Conservation (phyloP, 73 alveolate species). For the Effrenium voratum region DNA sequence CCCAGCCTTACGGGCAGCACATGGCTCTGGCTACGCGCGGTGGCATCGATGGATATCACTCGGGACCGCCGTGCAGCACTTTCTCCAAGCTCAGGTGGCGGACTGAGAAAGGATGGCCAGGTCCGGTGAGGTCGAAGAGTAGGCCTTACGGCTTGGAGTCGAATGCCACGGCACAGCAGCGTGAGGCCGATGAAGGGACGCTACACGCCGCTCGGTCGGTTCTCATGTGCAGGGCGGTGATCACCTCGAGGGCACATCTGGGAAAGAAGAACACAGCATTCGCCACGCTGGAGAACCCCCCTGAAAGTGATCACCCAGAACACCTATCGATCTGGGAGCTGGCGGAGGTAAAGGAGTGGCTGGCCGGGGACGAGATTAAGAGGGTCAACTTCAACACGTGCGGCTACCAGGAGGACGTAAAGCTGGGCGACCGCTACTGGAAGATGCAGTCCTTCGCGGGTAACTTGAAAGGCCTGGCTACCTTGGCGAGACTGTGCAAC, state of each 20-base stretch:
- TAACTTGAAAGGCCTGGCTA: background rate
- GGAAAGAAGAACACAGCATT: too few relatives aligned
- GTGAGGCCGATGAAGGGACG: background rate
- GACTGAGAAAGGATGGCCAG: background rate
- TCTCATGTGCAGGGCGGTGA: background rate
- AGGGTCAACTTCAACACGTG: background rate
- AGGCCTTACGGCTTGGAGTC: background rate
- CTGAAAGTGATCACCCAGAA: too few relatives aligned
- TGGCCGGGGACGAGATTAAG: too few relatives aligned
- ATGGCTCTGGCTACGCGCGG: background rate
- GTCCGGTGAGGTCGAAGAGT: background rate
- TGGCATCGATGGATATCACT: background rate
- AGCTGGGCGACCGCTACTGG: background rate
- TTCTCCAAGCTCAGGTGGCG: background rate
- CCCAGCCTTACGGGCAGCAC: background rate
- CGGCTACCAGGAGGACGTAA: background rate
- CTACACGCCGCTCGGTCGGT: background rate
- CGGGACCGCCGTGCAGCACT: constrained; percentile 9
- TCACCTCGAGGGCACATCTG: too few relatives aligned
- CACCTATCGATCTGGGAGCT: too few relatives aligned
- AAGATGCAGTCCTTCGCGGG: too few relatives aligned
- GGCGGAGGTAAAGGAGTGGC: too few relatives aligned
- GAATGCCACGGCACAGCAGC: background rate
- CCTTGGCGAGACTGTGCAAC: background rate
- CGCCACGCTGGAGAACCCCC: too few relatives aligned